Percentiles rank a stretch among this genome's conserved stretches.
phyloP scores from a whole-genome alignment of 345 rosid genomes.

The Acer negundo region DNA sequence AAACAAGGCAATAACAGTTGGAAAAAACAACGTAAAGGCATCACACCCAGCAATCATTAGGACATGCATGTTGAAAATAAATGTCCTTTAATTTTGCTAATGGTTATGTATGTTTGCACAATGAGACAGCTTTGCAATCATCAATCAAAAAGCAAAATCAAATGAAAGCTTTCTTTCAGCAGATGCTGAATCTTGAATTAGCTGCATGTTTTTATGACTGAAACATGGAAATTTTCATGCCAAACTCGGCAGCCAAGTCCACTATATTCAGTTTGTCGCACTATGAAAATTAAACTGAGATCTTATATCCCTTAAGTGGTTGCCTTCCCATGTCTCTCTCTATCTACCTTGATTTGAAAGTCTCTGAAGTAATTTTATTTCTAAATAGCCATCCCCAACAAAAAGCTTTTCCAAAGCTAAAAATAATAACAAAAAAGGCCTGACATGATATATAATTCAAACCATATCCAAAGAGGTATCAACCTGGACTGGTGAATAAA shows the following conservation, averaged over 20 bases:
- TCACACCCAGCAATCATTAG: neutral
- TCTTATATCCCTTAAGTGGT: neutral
- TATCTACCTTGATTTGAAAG: neutral
- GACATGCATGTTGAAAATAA: neutral
- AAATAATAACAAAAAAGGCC: neutral
- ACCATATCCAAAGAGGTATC: neutral
- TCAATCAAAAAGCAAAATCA: neutral
- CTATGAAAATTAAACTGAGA: neutral
- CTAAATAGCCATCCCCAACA: neutral
- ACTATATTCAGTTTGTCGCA: conserved; percentile 1
- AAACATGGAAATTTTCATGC: neutral
- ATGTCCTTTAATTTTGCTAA: neutral
- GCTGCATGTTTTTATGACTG: neutral
- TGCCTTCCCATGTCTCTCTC: neutral
- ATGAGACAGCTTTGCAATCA: conserved; percentile 6
- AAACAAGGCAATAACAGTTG: conserved; percentile 29
- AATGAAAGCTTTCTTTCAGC: conserved; percentile 1
- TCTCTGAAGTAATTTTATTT: neutral
- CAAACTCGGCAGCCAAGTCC: neutral
- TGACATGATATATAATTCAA: neutral
- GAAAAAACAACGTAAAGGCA: conserved; percentile 22
- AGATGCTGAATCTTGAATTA: neutral
- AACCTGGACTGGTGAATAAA: neutral
- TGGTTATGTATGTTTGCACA: neutral
- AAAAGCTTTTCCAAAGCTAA: neutral